Percentiles rank a stretch among this genome's conserved stretches.
These are phyloP conservation scores for Yamadazyma buinensis DNA, from an alignment of 1,139 yeast species.

Conservation along the genomic window DNA sequence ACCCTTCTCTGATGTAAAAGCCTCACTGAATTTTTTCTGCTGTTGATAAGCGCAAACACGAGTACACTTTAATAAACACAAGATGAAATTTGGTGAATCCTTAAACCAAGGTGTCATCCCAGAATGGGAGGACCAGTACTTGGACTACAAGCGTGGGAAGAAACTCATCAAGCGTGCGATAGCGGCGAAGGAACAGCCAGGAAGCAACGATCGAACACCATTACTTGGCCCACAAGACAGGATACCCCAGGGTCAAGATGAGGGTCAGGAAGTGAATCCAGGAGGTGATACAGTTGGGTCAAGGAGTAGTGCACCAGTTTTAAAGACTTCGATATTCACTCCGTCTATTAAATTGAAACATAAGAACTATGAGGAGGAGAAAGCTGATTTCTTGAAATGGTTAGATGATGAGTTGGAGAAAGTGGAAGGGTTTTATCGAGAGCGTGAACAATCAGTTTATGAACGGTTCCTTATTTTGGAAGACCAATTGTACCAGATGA, in stretches of 20 bases:
- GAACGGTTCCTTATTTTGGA: constrained; percentile 60
- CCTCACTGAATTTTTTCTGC: background rate
- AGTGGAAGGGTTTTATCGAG: constrained; percentile 58
- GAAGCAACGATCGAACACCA: constrained; percentile 27
- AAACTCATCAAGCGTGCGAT: constrained; percentile 29
- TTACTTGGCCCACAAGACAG: constrained; percentile 19
- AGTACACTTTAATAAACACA: background rate
- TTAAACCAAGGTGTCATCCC: constrained; percentile 64
- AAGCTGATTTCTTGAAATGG: constrained; percentile 55
- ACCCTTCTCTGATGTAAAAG: constrained; percentile 1
- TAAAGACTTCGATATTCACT: constrained; percentile 18
- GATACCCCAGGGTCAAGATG: constrained; percentile 6
- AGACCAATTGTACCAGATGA: constrained; percentile 62
- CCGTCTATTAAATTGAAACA: constrained; percentile 16
- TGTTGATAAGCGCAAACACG: background rate
- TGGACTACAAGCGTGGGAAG: constrained; percentile 63
- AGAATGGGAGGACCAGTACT: constrained; percentile 81
- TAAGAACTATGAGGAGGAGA: constrained; percentile 24
- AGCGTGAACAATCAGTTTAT: constrained; percentile 57
- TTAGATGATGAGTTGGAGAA: constrained; percentile 54
- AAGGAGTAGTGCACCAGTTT: background rate
- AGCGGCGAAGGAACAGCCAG: constrained; percentile 1
- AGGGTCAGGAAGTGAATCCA: background rate
- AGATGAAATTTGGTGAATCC: constrained; percentile 62
- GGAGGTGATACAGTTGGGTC: background rate